phyloP scores from a whole-genome alignment of 805 yeast genomes.

The Torulaspora delbrueckii region DNA sequence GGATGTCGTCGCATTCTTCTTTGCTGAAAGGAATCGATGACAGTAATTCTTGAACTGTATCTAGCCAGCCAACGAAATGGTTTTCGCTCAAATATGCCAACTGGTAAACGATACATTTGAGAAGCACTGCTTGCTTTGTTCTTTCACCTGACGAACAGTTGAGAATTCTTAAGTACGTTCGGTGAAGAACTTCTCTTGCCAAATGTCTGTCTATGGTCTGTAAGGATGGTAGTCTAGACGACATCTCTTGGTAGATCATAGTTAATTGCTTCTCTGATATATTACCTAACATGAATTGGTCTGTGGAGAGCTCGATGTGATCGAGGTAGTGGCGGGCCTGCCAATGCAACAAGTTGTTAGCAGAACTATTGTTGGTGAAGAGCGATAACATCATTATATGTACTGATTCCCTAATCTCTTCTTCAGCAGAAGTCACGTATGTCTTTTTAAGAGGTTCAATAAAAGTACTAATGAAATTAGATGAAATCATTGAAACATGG shows the following conservation, averaged over 20 bases:
- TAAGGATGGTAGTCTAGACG: constrained; percentile 13
- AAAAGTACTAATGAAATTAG: constrained; percentile 5
- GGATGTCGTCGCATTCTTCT: constrained; percentile 8
- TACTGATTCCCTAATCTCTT: constrained; percentile 23
- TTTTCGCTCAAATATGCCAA: constrained; percentile 15
- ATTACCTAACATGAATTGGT: constrained; percentile 12
- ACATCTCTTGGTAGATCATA: constrained; percentile 17
- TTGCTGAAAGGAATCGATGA: constrained; percentile 3
- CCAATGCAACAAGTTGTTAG: constrained; percentile 15
- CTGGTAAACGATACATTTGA: constrained; percentile 24
- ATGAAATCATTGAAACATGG: neutral
- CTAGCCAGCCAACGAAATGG: constrained; percentile 24
- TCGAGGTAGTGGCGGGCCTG: constrained; percentile 12
- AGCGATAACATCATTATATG: constrained; percentile 23
- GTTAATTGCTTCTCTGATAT: constrained; percentile 23
- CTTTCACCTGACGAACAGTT: constrained; percentile 9
- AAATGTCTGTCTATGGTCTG: constrained; percentile 14
- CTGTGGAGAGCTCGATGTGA: constrained; percentile 17
- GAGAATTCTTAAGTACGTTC: constrained; percentile 18
- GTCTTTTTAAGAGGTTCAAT: constrained; percentile 14
- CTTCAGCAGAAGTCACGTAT: constrained; percentile 9
- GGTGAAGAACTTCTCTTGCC: constrained; percentile 20
- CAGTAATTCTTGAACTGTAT: constrained; percentile 23
- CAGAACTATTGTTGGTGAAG: constrained; percentile 9
- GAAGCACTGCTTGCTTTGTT: constrained; percentile 13